Evolutionary conservation across 2,329 filamentous ascomycete genomes (phyloP), one percentile per base, ranked within the genome.

Genomic region (Verticillium dahliae): DNA sequence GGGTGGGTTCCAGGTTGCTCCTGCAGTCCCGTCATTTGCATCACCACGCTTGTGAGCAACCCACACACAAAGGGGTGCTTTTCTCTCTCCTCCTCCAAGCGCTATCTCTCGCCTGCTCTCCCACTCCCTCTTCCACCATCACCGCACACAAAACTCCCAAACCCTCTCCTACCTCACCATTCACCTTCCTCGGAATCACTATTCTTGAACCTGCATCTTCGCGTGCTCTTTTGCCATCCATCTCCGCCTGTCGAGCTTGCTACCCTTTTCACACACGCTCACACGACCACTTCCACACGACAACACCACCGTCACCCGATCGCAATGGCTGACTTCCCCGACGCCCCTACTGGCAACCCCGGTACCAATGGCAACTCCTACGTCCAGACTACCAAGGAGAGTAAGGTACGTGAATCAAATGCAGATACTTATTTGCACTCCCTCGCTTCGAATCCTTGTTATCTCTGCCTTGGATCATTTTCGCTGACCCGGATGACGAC

Each of bases 311-410:
- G 22, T 60, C 68, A 63, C 57, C 62, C 57, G 35, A 61, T 58
- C 57, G 69, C 67, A 68, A 81, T 81, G 78, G 74, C 79, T 63
- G 76, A 78, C 69, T 71, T 74, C 69, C 70, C 74, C 67, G 73
- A 74, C 67, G 64, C 64, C 45, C 64, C 64, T 22, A 66, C 60
- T 56, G 68, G 71, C 66, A 69, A 73, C 62, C 69, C 69, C 35
- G 69, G 74, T 70, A 71, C 74, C 73, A 83, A 82, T 73, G 80
- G 80, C 71, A 75, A 68, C 67, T 76, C 78, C 67, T 72, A 75
- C 66, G 64, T 78, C 65, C 74, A 82, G 66, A 70, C 74, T 66
- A 74, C 81, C 69, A 83, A 82, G 73, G 76, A 72, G 70, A 84
- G 82, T 85, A 77, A 76, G 82, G 82, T 82, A 69, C 62, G 79